Percentiles rank a stretch among this genome's conserved stretches.
Conservation (phyloP, 2,329 filamentous ascomycete species). For the Paecilomyces fulvus region DNA sequence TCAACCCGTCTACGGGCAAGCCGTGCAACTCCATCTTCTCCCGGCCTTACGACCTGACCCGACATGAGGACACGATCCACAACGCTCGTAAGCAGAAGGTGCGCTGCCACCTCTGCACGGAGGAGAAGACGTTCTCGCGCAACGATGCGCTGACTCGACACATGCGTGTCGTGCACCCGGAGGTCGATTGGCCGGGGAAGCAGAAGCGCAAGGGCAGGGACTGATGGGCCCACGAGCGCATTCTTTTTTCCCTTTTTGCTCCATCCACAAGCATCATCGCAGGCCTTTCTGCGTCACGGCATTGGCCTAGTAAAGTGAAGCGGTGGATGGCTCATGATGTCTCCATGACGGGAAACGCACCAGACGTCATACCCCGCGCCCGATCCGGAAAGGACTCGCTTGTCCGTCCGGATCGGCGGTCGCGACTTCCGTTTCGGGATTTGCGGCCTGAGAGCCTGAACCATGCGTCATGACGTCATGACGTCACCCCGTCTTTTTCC, state of each 20-base stretch:
- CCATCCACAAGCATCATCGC: neutral
- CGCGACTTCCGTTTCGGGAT: constrained; percentile 7
- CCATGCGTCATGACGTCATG: constrained; percentile 13
- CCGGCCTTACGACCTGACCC: constrained; percentile 87
- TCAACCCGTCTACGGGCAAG: constrained; percentile 92
- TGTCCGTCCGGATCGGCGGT: constrained; percentile 12
- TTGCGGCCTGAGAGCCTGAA: constrained; percentile 7
- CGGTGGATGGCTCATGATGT: constrained; percentile 7
- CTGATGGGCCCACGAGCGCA: constrained; percentile 11
- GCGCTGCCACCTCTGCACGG: constrained; percentile 81
- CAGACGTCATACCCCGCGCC: constrained; percentile 14
- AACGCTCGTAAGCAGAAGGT: constrained; percentile 92
- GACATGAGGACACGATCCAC: constrained; percentile 96
- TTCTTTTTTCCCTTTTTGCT: neutral
- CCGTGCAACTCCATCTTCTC: constrained; percentile 93
- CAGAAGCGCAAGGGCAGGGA: constrained; percentile 33
- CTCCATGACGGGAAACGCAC: constrained; percentile 8
- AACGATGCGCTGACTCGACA: constrained; percentile 92
- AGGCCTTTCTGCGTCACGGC: neutral
- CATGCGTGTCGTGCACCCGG: constrained; percentile 88
- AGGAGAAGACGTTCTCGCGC: constrained; percentile 94
- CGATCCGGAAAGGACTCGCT: constrained; percentile 10
- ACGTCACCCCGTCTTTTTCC: neutral
- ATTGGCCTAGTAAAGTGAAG: neutral
- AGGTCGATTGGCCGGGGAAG: constrained; percentile 72